Evolutionary conservation across 192 early-diverging fungal species (phyloP).

Genomic region (Ambispora gerdemannii): DNA sequence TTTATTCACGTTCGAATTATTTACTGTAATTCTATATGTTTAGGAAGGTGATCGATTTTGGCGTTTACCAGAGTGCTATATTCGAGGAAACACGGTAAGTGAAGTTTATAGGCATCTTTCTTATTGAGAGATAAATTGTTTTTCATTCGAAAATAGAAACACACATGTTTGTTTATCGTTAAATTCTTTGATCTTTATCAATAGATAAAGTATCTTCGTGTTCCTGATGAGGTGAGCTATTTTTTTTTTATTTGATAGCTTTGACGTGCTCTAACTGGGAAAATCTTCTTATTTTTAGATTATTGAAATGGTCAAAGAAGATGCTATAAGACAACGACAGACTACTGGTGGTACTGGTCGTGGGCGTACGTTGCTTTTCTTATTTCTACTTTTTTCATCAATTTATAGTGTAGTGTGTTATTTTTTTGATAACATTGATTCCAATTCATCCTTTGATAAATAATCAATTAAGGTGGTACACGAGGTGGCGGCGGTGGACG

Average conservation of each 20-base stretch:
- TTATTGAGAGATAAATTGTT: constrained; percentile 9
- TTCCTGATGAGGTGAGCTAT: constrained; percentile 75
- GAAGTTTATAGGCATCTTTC: neutral
- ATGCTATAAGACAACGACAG: constrained; percentile 59
- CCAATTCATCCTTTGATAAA: neutral
- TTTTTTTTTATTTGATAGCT: neutral
- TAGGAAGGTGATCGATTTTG: constrained; percentile 92
- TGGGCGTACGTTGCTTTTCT: constrained; percentile 29
- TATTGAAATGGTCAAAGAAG: constrained; percentile 89
- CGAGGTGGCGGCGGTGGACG: constrained; percentile 17
- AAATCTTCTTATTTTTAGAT: constrained; percentile 42
- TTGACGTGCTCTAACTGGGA: neutral
- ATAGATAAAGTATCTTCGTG: constrained; percentile 72
- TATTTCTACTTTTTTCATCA: neutral
- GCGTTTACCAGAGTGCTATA: constrained; percentile 88
- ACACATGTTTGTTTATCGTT: too few species aligned
- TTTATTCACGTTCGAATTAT: neutral
- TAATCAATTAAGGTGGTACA: constrained; percentile 13
- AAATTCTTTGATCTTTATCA: neutral
- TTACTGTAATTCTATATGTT: neutral
- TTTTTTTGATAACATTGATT: neutral
- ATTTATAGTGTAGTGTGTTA: neutral
- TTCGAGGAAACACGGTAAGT: constrained; percentile 85
- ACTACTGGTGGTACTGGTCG: constrained; percentile 40
- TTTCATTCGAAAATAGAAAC: neutral